phyloP scores from a whole-genome alignment of 2,329 filamentous ascomycete species.

The Cladosporium sp. region DNA sequence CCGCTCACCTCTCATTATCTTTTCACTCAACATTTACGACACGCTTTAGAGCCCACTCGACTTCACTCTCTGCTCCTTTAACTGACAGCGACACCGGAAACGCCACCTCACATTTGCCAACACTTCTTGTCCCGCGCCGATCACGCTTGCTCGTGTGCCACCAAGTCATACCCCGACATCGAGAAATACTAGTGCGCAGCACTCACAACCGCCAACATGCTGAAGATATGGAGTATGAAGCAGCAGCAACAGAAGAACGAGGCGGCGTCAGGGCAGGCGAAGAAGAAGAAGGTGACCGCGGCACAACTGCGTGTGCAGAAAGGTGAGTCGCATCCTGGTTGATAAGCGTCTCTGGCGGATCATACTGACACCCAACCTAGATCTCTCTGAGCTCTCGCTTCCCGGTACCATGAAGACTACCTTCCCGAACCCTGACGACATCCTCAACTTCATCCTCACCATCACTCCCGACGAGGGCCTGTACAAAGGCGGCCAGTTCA shows the following conservation, averaged over 20 bases:
- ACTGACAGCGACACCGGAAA: no score
- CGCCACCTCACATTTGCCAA: no score
- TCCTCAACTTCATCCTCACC: constrained; percentile 76
- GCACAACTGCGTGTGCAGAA: constrained; percentile 94
- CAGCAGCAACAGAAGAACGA: constrained; percentile 96
- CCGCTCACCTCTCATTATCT: no score
- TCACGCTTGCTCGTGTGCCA: constrained; percentile 2
- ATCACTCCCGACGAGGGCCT: constrained; percentile 82
- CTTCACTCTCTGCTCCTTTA: no score
- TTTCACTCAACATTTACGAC: no score
- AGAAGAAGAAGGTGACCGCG: constrained; percentile 98
- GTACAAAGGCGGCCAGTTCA: constrained; percentile 85
- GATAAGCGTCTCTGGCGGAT: not conserved
- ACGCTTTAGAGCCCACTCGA: no score
- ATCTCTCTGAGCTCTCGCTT: constrained; percentile 76
- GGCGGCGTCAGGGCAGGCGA: constrained; percentile 67
- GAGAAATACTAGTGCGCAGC: constrained; percentile 3
- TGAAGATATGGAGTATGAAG: constrained; percentile 98
- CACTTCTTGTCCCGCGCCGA: no score
- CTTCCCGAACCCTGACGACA: constrained; percentile 79
- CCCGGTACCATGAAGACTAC: constrained; percentile 75
- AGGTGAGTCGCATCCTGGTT: constrained; percentile 52
- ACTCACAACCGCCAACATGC: constrained; percentile 59
- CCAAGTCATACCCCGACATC: constrained; percentile 1
- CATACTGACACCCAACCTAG: constrained; percentile 39